A percentile compares a stretch with the other conserved stretches of the same genome.
phyloP scores from a whole-genome alignment of 768 basidiomycete genomes.

The Pulveroboletus frians region DNA sequence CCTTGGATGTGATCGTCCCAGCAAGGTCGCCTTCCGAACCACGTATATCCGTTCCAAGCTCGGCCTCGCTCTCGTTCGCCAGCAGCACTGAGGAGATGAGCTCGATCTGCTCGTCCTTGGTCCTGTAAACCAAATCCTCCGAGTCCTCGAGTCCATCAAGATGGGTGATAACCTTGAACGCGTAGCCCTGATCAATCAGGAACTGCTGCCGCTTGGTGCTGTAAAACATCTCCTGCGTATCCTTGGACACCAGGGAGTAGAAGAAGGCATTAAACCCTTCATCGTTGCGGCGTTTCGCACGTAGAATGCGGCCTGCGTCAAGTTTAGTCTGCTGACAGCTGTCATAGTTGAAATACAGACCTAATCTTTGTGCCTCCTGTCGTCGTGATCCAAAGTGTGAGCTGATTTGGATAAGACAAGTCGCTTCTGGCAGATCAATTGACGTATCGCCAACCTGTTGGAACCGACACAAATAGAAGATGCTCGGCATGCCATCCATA shows the following conservation, averaged over 20 bases:
- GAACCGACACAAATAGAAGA: conserved; percentile 13
- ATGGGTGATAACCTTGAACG: conserved; percentile 99
- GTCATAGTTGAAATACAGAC: conserved; percentile 38
- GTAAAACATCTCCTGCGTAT: conserved; percentile 99
- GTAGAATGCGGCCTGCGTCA: conserved; percentile 78
- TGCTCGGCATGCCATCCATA: conserved; percentile 6
- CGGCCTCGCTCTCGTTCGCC: conserved; percentile 86
- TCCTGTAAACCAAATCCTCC: conserved; percentile 87
- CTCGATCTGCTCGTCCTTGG: conserved; percentile 91
- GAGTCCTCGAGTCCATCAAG: conserved; percentile 86
- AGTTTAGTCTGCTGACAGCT: conserved; percentile 11
- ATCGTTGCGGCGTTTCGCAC: conserved; percentile 96
- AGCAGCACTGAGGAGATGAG: conserved; percentile 89
- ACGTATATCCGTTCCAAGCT: conserved; percentile 78
- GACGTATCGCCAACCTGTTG: conserved; percentile 93
- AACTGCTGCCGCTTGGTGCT: conserved; percentile 99
- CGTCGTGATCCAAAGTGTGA: conserved; percentile 98
- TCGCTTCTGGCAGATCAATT: conserved; percentile 98
- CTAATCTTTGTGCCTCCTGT: conserved; percentile 95
- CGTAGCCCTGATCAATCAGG: conserved; percentile 97
- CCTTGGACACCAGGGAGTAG: conserved; percentile 97
- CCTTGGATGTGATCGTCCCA: conserved; percentile 81
- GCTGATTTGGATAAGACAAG: conserved; percentile 98
- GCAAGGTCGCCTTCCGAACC: conserved; percentile 82
- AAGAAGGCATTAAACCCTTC: conserved; percentile 99